Evolutionary conservation across 2,329 filamentous ascomycete species (phyloP), one percentile per base, ranked within the genome.

Genomic region (Ceratocystis huliohia): DNA sequence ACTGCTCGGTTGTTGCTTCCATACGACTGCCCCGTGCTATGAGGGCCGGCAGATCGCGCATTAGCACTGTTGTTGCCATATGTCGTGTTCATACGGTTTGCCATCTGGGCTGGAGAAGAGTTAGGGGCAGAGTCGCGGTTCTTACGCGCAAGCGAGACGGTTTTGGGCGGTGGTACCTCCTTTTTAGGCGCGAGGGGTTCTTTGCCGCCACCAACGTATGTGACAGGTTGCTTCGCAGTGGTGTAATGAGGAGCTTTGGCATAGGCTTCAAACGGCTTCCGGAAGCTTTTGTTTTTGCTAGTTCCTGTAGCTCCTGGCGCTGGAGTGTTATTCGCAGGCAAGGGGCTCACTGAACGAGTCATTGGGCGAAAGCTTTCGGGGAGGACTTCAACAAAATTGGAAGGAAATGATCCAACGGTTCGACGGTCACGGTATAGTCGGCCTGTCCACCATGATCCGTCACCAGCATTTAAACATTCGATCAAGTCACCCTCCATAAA

Each of bases 371-470:
- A 97, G 74, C 86, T 84, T 68, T 94, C 85, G 66, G 89, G 88
- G 41, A 99, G 82, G 5, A 99, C 83, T 74, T 95, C 85, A 73
- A 99, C 94, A 73, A 99, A 99, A 77, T 99, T 99, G 72, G 92
- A 96, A 0, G 94, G 94, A 73, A 99, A 99, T 22, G 94, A 81
- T 65, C 94, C 94, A 72, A 96, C 87, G 72, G 93, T 91, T 73
- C 92, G 86, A 75, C 89, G 88, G 77, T 99, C 94, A 71, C 94
- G 85, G 73, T 87, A 89, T 73, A 99, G 78, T 69, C 93, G 85
- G 61, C 94, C 94, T 77, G 92, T 96, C 94, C 94, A 99, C 94
- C 94, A 99, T 61, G 90, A 92, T 64, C 94, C 94, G 77, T 99
- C 94, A 69, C 94, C 94, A 22, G 94, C 94, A 75, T 99, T 99